Conservation (phyloP, 495 filamentous ascomycete species). For the Neurospora africana region DNA sequence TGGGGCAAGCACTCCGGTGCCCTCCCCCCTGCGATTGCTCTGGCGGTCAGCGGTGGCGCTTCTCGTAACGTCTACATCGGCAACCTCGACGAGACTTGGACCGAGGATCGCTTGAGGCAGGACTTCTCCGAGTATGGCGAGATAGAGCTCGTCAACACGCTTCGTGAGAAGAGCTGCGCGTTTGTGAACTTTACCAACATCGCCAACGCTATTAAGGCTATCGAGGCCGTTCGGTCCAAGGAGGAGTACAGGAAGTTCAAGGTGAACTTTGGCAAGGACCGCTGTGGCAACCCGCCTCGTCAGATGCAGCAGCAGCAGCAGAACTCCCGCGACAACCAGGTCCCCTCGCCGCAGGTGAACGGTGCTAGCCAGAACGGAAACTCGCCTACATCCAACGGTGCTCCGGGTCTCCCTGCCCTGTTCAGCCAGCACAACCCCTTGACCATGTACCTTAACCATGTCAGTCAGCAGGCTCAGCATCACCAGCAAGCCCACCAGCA, state of each 20-base stretch:
- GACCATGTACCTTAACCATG: conserved; percentile 86
- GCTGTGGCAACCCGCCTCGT: conserved; percentile 90
- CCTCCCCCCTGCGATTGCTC: conserved; percentile 87
- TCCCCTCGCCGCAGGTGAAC: conserved; percentile 58
- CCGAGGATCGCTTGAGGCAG: conserved; percentile 85
- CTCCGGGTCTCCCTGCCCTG: conserved; percentile 43
- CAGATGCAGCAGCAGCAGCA: conserved; percentile 52
- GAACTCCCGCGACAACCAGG: conserved; percentile 40
- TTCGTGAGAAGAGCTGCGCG: conserved; percentile 97
- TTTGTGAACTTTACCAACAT: conserved; percentile 99
- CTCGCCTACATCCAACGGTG: conserved; percentile 33
- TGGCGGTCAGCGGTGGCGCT: conserved; percentile 91
- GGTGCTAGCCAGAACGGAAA: conserved; percentile 45
- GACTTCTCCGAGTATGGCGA: conserved; percentile 98
- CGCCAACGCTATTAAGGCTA: conserved; percentile 97
- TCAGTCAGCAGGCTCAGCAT: conserved; percentile 68
- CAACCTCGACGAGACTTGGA: conserved; percentile 95
- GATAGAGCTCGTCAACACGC: conserved; percentile 92
- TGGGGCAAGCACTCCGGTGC: conserved; percentile 99
- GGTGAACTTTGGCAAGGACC: conserved; percentile 98
- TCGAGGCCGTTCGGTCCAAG: conserved; percentile 85
- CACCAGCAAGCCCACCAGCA: conserved; percentile 63
- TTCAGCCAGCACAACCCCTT: conserved; percentile 85
- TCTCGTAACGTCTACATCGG: conserved; percentile 97
- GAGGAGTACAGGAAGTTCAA: conserved; percentile 98